Conservation (phyloP, 2,329 filamentous ascomycete genomes). For the Xylaria sp. region DNA sequence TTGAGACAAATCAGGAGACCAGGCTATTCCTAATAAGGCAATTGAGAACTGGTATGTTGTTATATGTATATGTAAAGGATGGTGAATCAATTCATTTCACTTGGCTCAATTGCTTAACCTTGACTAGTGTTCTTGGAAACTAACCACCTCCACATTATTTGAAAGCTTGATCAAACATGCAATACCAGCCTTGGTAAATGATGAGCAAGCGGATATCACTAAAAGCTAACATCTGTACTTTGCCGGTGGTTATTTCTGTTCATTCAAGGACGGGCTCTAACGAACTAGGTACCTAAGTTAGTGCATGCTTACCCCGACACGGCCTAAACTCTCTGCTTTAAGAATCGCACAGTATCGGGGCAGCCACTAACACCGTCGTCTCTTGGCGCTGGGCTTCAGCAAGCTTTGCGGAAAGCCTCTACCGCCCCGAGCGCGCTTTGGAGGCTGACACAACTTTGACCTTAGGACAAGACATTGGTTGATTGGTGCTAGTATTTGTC, state of each 20-base stretch:
- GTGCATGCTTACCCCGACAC: too few relatives aligned
- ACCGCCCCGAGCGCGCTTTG: conserved; percentile 5
- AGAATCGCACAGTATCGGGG: not conserved
- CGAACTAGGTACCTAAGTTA: too few relatives aligned
- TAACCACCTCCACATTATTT: conserved; percentile 15
- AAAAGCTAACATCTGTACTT: too few relatives aligned
- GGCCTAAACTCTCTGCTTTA: not conserved
- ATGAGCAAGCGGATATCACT: conserved; percentile 1
- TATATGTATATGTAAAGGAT: not conserved
- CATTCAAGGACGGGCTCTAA: not conserved
- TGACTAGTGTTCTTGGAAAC: not conserved
- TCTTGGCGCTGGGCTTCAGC: conserved; percentile 4
- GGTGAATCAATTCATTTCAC: not conserved
- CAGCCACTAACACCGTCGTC: conserved; percentile 12
- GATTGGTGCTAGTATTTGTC: conserved; percentile 12
- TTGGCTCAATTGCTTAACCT: not conserved
- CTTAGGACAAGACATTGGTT: too few relatives aligned
- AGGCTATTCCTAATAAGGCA: not conserved
- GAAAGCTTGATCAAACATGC: conserved; percentile 31
- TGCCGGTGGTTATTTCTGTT: not conserved
- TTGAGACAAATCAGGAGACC: not conserved
- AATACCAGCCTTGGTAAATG: not conserved
- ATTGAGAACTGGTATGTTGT: not conserved
- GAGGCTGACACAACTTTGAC: not conserved
- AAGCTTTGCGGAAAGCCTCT: conserved; percentile 16